Percentiles rank a stretch among this genome's conserved stretches.
These are phyloP conservation scores for Stagonosporopsis tanaceti DNA, from an alignment of 2,329 filamentous ascomycete species.

Conservation along the genomic window DNA sequence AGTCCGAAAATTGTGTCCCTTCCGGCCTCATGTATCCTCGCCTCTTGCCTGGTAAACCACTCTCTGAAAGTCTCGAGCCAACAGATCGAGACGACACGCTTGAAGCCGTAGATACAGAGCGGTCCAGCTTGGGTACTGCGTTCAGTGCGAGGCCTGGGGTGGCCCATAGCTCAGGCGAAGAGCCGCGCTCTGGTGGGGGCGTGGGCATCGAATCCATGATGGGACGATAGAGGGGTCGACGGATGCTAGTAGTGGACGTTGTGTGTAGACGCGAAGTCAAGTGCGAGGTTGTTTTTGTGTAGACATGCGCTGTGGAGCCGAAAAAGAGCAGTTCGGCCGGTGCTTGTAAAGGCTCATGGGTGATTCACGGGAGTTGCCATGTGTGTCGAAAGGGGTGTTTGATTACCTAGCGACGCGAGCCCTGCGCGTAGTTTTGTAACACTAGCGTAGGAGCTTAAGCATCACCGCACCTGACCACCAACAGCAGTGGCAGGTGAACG, in stretches of 20 bases:
- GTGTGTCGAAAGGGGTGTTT: conserved; percentile 35
- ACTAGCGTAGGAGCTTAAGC: conserved; percentile 30
- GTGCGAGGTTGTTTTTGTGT: conserved; percentile 5
- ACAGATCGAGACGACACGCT: conserved; percentile 67
- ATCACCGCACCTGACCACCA: conserved; percentile 16
- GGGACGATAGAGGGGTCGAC: conserved; percentile 23
- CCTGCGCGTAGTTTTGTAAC: conserved; percentile 21
- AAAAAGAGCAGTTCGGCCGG: conserved; percentile 19
- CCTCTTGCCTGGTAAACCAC: conserved; percentile 58
- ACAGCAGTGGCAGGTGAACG: background rate
- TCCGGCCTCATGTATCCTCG: conserved; percentile 89
- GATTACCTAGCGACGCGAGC: conserved; percentile 37
- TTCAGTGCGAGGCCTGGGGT: conserved; percentile 70
- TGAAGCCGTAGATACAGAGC: conserved; percentile 69
- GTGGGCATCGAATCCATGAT: conserved; percentile 47
- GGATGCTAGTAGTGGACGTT: conserved; percentile 17
- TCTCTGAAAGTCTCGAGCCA: conserved; percentile 61
- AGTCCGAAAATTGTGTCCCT: conserved; percentile 87
- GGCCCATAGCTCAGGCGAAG: conserved; percentile 70
- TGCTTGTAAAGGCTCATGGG: conserved; percentile 24
- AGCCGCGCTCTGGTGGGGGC: conserved; percentile 52
- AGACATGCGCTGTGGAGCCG: conserved; percentile 18
- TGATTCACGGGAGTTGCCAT: conserved; percentile 37
- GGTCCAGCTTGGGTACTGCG: conserved; percentile 65
- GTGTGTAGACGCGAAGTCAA: conserved; percentile 22